A percentile compares a stretch with the other conserved stretches of the same genome.
These are phyloP conservation scores for Fomitopsis pulvina DNA, from an alignment of 768 basidiomycete species.

Conservation along the genomic window DNA sequence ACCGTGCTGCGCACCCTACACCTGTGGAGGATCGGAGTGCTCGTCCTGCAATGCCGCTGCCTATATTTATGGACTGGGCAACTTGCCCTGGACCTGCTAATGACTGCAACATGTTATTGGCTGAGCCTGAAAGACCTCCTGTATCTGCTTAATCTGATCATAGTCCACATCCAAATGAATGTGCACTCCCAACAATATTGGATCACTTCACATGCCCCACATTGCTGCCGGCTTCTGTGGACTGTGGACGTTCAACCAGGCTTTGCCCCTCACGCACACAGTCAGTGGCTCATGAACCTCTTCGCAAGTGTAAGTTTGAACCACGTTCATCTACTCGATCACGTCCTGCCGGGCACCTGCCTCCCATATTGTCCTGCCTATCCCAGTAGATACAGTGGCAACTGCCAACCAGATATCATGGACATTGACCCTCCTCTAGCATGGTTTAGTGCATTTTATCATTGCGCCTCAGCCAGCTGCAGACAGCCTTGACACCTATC, in stretches of 20 bases:
- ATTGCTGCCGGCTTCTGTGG: neutral
- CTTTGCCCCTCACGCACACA: slow-evolving; percentile 13
- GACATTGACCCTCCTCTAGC: slow-evolving; percentile 16
- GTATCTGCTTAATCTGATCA: slow-evolving; percentile 7
- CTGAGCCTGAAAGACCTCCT: slow-evolving; percentile 12
- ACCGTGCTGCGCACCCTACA: slow-evolving; percentile 9
- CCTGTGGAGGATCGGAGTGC: slow-evolving; percentile 11
- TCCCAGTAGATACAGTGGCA: slow-evolving; percentile 16
- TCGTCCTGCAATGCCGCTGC: slow-evolving; percentile 7
- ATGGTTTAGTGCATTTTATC: slow-evolving; percentile 11
- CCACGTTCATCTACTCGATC: slow-evolving; percentile 14
- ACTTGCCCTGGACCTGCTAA: slow-evolving; percentile 4
- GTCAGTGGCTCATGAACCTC: slow-evolving; percentile 19
- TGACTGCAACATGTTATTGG: slow-evolving; percentile 7
- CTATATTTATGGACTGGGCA: slow-evolving; percentile 7
- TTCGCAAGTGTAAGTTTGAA: slow-evolving; percentile 13
- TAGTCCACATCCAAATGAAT: slow-evolving; percentile 16
- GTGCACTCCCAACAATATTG: slow-evolving; percentile 14
- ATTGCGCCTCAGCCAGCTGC: slow-evolving; percentile 9
- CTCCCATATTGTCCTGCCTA: slow-evolving; percentile 9
- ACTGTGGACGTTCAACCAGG: slow-evolving; percentile 4
- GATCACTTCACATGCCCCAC: slow-evolving; percentile 11
- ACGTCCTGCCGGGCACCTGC: slow-evolving; percentile 7
- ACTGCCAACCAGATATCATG: slow-evolving; percentile 18
- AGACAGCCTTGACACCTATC: slow-evolving; percentile 4